Evolutionary conservation across 495 filamentous ascomycete genomes (phyloP), one percentile per base, ranked within the genome.

Genomic region (Usnea hakonensis): DNA sequence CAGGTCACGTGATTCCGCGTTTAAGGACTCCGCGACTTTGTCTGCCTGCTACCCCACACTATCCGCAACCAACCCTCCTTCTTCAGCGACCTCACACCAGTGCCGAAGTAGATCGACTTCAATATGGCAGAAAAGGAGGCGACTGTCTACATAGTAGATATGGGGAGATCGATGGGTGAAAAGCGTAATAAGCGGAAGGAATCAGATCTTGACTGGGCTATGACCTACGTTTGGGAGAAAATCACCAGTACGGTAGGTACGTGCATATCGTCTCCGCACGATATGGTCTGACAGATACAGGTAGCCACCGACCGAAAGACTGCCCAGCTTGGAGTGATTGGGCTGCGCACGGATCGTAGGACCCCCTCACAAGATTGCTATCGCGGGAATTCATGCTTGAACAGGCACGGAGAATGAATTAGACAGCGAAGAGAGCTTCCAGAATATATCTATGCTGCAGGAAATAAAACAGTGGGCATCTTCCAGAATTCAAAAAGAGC

Each of bases 171-270:
- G 23, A 97, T 96, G 90, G 87, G 82, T 52, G 78, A 89, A 68
- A 82, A 79, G 63, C 82, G 83, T 64, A 78, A 86, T 78, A 91
- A 86, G n/a, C 85, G 95, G 55, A 68, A 73, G 9, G 80, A 91
- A 69, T 87, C 89, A 19, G 89, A 97, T 74, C 83, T 97, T 5
- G 90, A 96, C 60, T 97, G 84, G 80, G 82, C 85, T 23, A 87
- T 97, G 88, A 83, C 83, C 60, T 99, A 96, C 79, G 84, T 99
- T 55, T 99, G 94, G 94, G 94, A 97, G 73, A 91, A 86, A 68
- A 95, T 97, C 67, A 90, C 90, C 1, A 85, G 81, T 26, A 95
- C 90, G 13, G 85, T 88, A 71, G 37, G 76, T 68, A 43, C 1
- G 11, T 16, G 4, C n/a, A 23, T 21, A 13, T 9, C n/a, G 11